Conservation (phyloP, 441 rosid genomes). For the Theobroma grandiflorum region DNA sequence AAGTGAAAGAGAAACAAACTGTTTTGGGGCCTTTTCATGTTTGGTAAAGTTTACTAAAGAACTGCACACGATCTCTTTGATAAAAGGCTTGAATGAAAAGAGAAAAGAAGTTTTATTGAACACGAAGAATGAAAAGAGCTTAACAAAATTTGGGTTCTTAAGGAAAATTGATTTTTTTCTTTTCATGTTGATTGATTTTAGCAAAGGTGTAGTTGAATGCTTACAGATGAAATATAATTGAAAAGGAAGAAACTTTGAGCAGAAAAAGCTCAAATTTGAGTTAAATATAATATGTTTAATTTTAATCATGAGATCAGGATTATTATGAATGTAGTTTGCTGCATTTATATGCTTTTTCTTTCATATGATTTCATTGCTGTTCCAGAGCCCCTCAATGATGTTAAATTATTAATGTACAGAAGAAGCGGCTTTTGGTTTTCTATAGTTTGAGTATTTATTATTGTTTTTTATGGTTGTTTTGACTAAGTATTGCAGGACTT, state of each 20-base stretch:
- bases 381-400: neutral
- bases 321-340: neutral
- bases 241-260: neutral
- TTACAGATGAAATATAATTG: neutral
- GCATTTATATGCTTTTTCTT: neutral
- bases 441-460: neutral
- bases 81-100: neutral
- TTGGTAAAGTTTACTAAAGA: neutral
- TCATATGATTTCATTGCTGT: neutral
- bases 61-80: slow-evolving; percentile 3
- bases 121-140: neutral
- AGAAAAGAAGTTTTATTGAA: neutral
- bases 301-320: neutral
- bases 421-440: neutral
- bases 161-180: neutral
- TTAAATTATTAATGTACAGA: neutral
- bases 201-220: neutral
- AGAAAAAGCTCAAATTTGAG: neutral
- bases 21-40: neutral
- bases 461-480: neutral
- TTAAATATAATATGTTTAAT: neutral
- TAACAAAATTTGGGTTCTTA: neutral
- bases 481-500: neutral
- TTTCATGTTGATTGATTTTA: neutral
- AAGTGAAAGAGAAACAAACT: neutral